Evolutionary conservation across 176 grass and related monocot genomes (phyloP), one percentile per base, ranked within the genome.

Genomic region (Poa pratensis): DNA sequence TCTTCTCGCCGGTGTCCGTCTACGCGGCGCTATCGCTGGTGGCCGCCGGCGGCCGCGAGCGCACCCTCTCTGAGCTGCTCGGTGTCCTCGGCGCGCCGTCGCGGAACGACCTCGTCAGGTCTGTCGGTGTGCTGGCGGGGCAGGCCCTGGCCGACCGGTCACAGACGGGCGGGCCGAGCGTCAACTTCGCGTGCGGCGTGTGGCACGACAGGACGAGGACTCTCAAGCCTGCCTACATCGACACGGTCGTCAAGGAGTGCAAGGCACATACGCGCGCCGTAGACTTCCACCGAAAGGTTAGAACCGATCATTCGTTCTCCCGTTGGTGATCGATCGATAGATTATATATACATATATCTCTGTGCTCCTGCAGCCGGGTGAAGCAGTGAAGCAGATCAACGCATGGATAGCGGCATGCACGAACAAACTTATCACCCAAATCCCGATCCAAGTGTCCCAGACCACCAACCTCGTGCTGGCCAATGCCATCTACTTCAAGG

Each of bases 401-500:
- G 17, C 34, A 39, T 69, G 34, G 32, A 17, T 69, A 17, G 65
- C 18, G 9, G 18, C 7, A 37, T 69, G 18, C 18, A 69, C 18
- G 8, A 69, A 69, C 3, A 39, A 69, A 3, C 65, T 69, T 19
- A 69, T 40, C 34, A 35, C 65, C 34, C 1, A 19, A 11, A n/a
- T 75, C 70, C 23, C 9, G 3, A n/a, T 12, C 6, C 0, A 20
- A 9, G 8, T 40, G 18, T 17, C 65, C 6, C 6, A 40, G 0
- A 0, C 0, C 28, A 83, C 75, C 5, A 50, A 24, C 42, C 16
- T 80, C 19, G 48, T 88, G 24, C 52, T 88, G 17, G 80, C 58
- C 18, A 88, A 83, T 34, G 87, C 87, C 18, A 54, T 88, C 53
- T 84, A 88, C 73, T 88, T 88, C 54, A 88, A 88, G 34, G 68